Conservation (phyloP, 202 grass and related monocot genomes). For the Dendrocalamus latiflorus region DNA sequence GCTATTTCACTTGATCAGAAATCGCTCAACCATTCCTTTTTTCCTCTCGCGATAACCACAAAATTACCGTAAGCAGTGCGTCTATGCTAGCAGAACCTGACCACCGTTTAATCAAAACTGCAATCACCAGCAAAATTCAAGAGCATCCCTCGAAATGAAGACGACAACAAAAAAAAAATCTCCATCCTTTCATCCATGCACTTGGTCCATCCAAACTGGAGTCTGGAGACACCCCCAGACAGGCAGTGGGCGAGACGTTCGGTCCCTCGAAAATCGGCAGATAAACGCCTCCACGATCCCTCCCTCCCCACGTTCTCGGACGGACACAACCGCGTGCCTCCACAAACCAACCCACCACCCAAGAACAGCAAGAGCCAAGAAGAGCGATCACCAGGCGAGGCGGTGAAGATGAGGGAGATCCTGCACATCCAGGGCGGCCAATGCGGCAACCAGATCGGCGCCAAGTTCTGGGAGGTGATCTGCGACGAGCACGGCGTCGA, state of each 20-base stretch:
- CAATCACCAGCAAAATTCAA: no score
- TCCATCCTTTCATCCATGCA: not conserved
- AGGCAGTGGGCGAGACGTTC: not conserved
- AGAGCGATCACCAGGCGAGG: not conserved
- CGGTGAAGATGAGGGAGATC: conserved; percentile 56
- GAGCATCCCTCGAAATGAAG: not conserved
- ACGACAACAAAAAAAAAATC: not conserved
- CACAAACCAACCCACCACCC: not conserved
- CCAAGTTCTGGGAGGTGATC: conserved; percentile 73
- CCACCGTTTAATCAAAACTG: no score
- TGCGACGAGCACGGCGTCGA: conserved; percentile 85
- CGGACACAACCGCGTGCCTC: not conserved
- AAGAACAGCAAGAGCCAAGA: not conserved
- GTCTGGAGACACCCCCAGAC: no score
- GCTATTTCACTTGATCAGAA: no score
- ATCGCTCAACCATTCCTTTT: no score
- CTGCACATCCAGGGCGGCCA: conserved; percentile 76
- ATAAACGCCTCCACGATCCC: not conserved
- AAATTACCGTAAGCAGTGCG: no score
- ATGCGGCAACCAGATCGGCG: conserved; percentile 79
- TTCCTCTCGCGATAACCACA: no score
- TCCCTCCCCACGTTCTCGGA: not conserved
- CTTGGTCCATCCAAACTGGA: not conserved
- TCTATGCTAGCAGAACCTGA: no score
- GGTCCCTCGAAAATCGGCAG: not conserved